Conservation (phyloP, 257 asterid species). For the Apocynum venetum region DNA sequence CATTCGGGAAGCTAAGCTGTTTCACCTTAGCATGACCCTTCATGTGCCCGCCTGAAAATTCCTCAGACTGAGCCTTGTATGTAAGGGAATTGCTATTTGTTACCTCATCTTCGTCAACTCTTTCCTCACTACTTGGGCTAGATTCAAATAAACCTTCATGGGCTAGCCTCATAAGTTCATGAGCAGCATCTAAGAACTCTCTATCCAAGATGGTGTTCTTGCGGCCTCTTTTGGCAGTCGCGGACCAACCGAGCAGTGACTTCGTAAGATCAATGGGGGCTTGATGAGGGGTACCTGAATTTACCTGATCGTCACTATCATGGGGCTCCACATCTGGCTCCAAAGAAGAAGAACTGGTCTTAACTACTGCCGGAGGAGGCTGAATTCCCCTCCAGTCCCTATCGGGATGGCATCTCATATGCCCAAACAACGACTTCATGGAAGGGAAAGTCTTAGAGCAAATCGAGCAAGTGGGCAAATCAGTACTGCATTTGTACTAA, state of each 20-base stretch:
- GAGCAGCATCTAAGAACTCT: slow-evolving; percentile 30
- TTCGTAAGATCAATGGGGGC: slow-evolving; percentile 16
- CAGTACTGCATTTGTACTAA: not conserved
- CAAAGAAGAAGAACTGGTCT: slow-evolving; percentile 19
- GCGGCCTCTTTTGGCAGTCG: slow-evolving; percentile 58
- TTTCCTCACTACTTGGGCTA: slow-evolving; percentile 1
- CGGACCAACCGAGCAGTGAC: slow-evolving; percentile 42
- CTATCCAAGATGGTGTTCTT: slow-evolving; percentile 13
- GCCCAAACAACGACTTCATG: slow-evolving; percentile 52
- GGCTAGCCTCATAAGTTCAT: slow-evolving; percentile 42
- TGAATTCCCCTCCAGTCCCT: slow-evolving; percentile 57
- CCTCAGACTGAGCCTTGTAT: slow-evolving; percentile 11
- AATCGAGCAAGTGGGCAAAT: slow-evolving; percentile 24
- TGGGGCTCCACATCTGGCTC: slow-evolving; percentile 20
- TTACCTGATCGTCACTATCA: not conserved
- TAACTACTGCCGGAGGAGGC: slow-evolving; percentile 31
- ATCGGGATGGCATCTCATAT: slow-evolving; percentile 62
- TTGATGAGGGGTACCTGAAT: not conserved
- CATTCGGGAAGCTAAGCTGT: slow-evolving; percentile 1
- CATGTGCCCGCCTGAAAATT: not conserved
- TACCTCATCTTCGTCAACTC: slow-evolving; percentile 22
- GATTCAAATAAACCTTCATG: slow-evolving; percentile 18
- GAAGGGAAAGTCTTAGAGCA: slow-evolving; percentile 49
- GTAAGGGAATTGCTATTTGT: slow-evolving; percentile 24
- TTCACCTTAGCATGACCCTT: not conserved